phyloP scores from a whole-genome alignment of 2,329 filamentous ascomycete species.

The Epichloe coenophiala region DNA sequence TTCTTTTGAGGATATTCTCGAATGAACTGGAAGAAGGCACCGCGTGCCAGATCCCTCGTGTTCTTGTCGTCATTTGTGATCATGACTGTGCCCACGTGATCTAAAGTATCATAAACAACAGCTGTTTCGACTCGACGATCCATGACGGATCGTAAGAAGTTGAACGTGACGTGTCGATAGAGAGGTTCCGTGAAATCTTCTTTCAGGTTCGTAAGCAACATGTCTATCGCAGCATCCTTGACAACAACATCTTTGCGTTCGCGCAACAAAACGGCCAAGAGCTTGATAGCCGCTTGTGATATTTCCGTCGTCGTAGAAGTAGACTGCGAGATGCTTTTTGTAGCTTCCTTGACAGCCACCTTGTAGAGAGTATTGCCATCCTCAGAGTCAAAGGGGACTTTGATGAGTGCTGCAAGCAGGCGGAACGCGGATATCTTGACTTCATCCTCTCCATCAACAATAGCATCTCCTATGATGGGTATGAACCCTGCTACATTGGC shows the following conservation, averaged over 20 bases:
- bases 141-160: constrained; percentile 79
- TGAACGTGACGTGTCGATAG: constrained; percentile 86
- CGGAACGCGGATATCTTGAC: constrained; percentile 81
- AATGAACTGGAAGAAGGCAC: constrained; percentile 87
- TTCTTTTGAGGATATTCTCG: constrained; percentile 90
- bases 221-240: constrained; percentile 70
- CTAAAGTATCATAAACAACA: constrained; percentile 79
- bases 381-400: constrained; percentile 66
- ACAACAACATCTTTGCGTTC: constrained; percentile 65
- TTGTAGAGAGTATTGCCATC: constrained; percentile 50
- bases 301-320: constrained; percentile 70
- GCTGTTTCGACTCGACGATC: constrained; percentile 76
- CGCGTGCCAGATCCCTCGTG: constrained; percentile 75
- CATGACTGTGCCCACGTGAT: constrained; percentile 84
- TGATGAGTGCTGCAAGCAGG: constrained; percentile 72
- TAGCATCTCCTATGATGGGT: constrained; percentile 74
- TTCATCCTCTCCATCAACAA: constrained; percentile 78
- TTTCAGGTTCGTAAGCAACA: constrained; percentile 68
- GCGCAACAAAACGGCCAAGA: constrained; percentile 72
- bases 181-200: constrained; percentile 87
- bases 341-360: constrained; percentile 74
- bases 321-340: constrained; percentile 61
- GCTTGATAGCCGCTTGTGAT: constrained; percentile 76
- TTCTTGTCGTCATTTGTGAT: constrained; percentile 87
- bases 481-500: constrained; percentile 75